A percentile compares a stretch with the other conserved stretches of the same genome.
These are phyloP conservation scores for Cryphonectria japonica DNA, from an alignment of 2,329 filamentous ascomycete species.

Conservation along the genomic window DNA sequence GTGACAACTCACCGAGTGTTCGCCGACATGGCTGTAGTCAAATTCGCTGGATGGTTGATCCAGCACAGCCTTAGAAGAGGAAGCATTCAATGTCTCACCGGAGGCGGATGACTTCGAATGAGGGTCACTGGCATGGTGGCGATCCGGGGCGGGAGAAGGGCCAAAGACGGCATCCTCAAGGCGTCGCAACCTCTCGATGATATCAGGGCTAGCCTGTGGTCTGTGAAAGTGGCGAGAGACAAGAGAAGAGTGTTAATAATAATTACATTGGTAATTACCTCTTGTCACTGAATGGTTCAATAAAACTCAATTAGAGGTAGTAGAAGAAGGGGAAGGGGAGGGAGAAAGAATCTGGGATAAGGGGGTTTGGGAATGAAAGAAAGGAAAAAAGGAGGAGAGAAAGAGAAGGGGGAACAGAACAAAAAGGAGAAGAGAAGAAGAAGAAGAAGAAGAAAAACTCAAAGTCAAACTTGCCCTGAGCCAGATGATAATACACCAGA, in stretches of 20 bases:
- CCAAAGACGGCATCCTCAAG: constrained; percentile 38
- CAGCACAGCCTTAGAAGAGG: neutral
- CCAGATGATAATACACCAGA: neutral
- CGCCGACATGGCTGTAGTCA: constrained; percentile 18
- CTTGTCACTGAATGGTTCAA: neutral
- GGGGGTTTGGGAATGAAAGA: too few relatives aligned
- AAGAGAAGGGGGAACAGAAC: too few relatives aligned
- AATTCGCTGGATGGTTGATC: constrained; percentile 18
- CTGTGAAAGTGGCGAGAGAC: neutral
- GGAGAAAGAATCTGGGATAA: too few relatives aligned
- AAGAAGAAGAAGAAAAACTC: neutral
- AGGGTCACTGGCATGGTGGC: neutral
- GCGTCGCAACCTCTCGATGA: constrained; percentile 34
- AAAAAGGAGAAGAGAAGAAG: neutral
- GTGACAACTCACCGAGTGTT: constrained; percentile 15
- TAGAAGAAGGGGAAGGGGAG: neutral
- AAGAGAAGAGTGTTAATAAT: neutral
- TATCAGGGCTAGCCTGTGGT: constrained; percentile 13
- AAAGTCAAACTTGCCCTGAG: neutral
- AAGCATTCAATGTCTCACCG: neutral
- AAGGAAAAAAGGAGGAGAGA: neutral
- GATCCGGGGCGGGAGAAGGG: neutral
- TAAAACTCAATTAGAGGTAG: neutral
- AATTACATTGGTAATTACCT: neutral
- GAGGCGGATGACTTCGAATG: neutral